phyloP scores from a whole-genome alignment of 2,329 filamentous ascomycete species.

The Sporothrix protearum region DNA sequence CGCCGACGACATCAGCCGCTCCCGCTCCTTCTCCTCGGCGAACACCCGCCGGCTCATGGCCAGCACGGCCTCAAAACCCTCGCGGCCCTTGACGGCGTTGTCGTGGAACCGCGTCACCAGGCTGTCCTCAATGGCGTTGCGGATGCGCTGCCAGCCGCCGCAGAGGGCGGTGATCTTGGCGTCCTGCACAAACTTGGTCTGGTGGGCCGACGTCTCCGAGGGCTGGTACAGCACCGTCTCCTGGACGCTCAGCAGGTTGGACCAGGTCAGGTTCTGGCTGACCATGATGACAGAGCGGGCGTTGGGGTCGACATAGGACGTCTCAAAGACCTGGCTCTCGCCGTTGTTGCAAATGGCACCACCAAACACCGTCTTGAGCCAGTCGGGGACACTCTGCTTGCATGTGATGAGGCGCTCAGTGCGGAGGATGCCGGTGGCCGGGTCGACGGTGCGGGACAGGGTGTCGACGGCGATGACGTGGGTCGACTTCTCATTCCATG shows the following conservation, averaged over 20 bases:
- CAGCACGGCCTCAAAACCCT: slow-evolving; percentile 92
- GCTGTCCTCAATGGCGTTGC: slow-evolving; percentile 89
- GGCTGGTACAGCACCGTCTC: slow-evolving; percentile 89
- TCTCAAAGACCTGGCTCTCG: slow-evolving; percentile 87
- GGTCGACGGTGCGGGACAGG: slow-evolving; percentile 63
- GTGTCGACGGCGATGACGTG: slow-evolving; percentile 97
- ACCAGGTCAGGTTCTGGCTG: slow-evolving; percentile 89
- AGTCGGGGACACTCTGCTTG: slow-evolving; percentile 65
- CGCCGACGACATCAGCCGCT: slow-evolving; percentile 34
- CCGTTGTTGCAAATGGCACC: slow-evolving; percentile 53
- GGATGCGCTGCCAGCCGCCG: slow-evolving; percentile 95
- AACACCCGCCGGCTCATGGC: slow-evolving; percentile 91
- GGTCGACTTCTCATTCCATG: slow-evolving; percentile 98
- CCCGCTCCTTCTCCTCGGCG: slow-evolving; percentile 75
- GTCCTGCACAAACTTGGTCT: slow-evolving; percentile 82
- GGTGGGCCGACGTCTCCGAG: slow-evolving; percentile 40
- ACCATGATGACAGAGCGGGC: slow-evolving; percentile 92
- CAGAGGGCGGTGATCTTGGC: slow-evolving; percentile 91
- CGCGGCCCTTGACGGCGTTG: slow-evolving; percentile 83
- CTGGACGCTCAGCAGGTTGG: slow-evolving; percentile 83
- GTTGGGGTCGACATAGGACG: slow-evolving; percentile 84
- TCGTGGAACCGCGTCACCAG: slow-evolving; percentile 85
- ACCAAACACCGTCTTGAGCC: slow-evolving; percentile 77
- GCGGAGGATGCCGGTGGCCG: slow-evolving; percentile 56
- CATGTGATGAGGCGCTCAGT: slow-evolving; percentile 62